Percentiles rank a stretch among this genome's conserved stretches.
phyloP scores from a whole-genome alignment of 352 stramenopile genomes.

The Salisapilia sapeloensis region DNA sequence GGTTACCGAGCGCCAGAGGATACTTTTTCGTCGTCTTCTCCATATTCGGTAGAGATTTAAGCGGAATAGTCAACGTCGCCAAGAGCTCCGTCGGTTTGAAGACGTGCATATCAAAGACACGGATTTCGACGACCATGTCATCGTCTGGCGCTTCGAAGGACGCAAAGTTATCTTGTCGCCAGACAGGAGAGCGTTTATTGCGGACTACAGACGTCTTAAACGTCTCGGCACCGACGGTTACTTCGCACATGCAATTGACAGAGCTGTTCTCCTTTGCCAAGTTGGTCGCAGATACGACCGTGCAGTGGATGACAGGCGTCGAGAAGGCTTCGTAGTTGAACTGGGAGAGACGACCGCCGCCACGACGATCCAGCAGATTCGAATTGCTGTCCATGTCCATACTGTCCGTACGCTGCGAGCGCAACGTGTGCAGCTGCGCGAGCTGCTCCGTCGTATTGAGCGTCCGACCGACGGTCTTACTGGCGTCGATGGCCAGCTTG shows the following conservation, averaged over 20 bases:
- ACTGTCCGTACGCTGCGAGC: constrained; percentile 44
- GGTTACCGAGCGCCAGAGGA: constrained; percentile 57
- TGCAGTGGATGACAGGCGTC: constrained; percentile 60
- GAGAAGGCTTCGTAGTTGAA: constrained; percentile 78
- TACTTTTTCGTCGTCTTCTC: constrained; percentile 72
- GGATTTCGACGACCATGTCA: constrained; percentile 72
- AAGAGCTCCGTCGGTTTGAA: constrained; percentile 62
- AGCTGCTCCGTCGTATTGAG: constrained; percentile 32
- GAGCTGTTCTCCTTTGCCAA: constrained; percentile 51
- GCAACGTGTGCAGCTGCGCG: constrained; percentile 27
- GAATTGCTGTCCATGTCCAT: constrained; percentile 33
- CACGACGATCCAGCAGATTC: constrained; percentile 50
- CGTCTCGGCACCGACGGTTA: constrained; percentile 61
- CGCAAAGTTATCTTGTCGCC: constrained; percentile 71
- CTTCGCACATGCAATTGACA: constrained; percentile 68
- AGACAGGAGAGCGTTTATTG: constrained; percentile 66
- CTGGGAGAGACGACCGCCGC: constrained; percentile 52
- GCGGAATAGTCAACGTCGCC: constrained; percentile 52
- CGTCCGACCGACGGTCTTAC: constrained; percentile 61
- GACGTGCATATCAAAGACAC: constrained; percentile 68
- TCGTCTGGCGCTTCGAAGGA: constrained; percentile 63
- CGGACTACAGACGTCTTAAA: constrained; percentile 77
- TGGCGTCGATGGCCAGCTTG: constrained; percentile 72
- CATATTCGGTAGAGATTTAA: constrained; percentile 76
- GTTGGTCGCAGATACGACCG: constrained; percentile 68